These are phyloP conservation scores for Fragosphaeria purpurea DNA, from an alignment of 2,329 filamentous ascomycete species.

Conservation along the genomic window DNA sequence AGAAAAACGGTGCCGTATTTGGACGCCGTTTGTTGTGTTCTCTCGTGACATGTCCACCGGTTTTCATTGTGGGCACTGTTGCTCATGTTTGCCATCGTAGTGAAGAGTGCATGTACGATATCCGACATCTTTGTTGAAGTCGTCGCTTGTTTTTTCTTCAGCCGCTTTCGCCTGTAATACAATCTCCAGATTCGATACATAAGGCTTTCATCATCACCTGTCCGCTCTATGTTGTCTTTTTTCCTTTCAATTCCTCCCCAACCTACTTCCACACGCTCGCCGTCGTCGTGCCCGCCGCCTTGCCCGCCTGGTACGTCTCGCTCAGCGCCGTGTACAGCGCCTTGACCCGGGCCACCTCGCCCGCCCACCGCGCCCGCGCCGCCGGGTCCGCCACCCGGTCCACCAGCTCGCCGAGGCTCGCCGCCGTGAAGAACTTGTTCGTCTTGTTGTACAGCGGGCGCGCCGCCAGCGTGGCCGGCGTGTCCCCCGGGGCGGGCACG, in stretches of 20 bases:
- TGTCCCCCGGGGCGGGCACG: slow-evolving; percentile 30
- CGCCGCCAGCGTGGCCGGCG: slow-evolving; percentile 24
- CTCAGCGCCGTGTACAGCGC: slow-evolving; percentile 35
- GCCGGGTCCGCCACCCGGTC: slow-evolving; percentile 24
- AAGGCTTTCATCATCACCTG: too few relatives aligned
- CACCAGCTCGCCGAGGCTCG: slow-evolving; percentile 32
- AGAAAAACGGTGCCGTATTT: too few relatives aligned
- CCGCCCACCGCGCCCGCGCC: slow-evolving; percentile 23
- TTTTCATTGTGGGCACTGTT: too few relatives aligned
- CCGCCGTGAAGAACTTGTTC: slow-evolving; percentile 45
- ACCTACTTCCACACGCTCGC: slow-evolving; percentile 39
- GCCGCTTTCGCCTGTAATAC: too few relatives aligned
- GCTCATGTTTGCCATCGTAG: too few relatives aligned
- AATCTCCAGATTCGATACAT: too few relatives aligned
- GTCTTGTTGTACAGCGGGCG: slow-evolving; percentile 42
- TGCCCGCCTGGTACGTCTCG: slow-evolving; percentile 39
- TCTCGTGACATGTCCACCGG: too few relatives aligned
- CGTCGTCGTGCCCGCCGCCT: slow-evolving; percentile 30
- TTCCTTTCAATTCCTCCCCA: too few relatives aligned
- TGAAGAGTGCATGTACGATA: too few relatives aligned
- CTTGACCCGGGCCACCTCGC: slow-evolving; percentile 39
- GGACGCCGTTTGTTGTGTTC: too few relatives aligned
- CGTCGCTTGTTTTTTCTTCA: too few relatives aligned
- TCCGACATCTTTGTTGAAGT: too few relatives aligned
- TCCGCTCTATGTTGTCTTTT: not conserved